Conservation (phyloP, 2,329 filamentous ascomycete species). For the Colletotrichum magnum region DNA sequence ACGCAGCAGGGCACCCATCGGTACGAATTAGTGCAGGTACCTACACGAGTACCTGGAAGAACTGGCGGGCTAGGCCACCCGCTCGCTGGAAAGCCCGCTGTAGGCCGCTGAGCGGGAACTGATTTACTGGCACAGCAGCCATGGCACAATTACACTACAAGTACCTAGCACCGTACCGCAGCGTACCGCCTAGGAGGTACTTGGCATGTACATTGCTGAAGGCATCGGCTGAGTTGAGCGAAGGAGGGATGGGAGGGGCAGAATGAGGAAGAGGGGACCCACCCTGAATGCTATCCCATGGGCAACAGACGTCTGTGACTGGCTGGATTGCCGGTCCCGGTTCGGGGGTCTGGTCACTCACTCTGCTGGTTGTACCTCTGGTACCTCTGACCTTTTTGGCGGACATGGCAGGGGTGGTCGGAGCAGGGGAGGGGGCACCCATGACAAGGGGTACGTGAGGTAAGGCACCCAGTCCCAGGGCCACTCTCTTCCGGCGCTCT, state of each 20-base stretch:
- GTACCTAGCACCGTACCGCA: conserved; percentile 18
- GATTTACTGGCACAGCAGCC: background rate
- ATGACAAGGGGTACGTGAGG: conserved; percentile 15
- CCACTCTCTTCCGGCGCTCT: background rate
- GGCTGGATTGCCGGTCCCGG: conserved; percentile 24
- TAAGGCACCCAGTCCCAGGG: conserved; percentile 23
- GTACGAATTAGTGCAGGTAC: conserved; percentile 34
- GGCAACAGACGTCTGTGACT: conserved; percentile 35
- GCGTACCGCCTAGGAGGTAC: background rate
- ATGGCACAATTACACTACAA: background rate
- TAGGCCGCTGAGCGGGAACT: conserved; percentile 15
- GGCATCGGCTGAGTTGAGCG: conserved; percentile 38
- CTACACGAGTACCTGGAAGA: background rate
- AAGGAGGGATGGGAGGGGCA: conserved; percentile 27
- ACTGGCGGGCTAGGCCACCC: background rate
- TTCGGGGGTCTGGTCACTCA: conserved; percentile 19
- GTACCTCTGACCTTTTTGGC: conserved; percentile 31
- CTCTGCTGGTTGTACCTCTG: conserved; percentile 21
- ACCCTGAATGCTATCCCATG: conserved; percentile 32
- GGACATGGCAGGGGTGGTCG: conserved; percentile 25
- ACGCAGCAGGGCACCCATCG: conserved; percentile 29
- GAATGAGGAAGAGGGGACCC: conserved; percentile 34
- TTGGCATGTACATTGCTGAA: conserved; percentile 38
- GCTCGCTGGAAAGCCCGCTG: conserved; percentile 8
- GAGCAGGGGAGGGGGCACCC: conserved; percentile 2